phyloP scores from a whole-genome alignment of 2,329 filamentous ascomycete species.

The Didymellaceae sp. region DNA sequence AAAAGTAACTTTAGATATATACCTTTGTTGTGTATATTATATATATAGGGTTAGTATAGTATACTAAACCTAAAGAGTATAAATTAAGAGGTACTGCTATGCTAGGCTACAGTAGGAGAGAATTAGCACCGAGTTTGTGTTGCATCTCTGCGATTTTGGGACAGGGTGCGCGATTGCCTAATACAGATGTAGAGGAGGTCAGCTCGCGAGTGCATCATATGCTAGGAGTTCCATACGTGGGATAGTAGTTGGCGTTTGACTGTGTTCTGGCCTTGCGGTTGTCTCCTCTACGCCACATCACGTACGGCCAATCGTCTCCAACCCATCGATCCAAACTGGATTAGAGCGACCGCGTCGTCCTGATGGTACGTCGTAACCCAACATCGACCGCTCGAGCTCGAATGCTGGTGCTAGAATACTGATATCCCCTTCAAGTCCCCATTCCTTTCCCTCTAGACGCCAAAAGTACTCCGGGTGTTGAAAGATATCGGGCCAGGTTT shows the following conservation, averaged over 20 bases:
- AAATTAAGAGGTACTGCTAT: conserved; percentile 1
- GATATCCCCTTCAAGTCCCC: not conserved
- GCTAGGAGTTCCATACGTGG: no score
- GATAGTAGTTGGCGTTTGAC: not conserved
- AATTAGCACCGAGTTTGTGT: conserved; percentile 1
- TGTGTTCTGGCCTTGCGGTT: not conserved
- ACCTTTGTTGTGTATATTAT: not conserved
- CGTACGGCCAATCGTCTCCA: not conserved
- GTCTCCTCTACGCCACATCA: not conserved
- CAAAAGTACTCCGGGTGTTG: not conserved
- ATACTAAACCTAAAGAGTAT: conserved; percentile 5
- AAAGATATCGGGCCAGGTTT: not conserved
- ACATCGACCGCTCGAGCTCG: not conserved
- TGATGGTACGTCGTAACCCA: not conserved
- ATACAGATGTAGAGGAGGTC: no score
- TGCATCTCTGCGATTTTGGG: conserved; percentile 2
- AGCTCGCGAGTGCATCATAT: no score
- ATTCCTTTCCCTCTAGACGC: not conserved
- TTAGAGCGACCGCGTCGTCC: not conserved
- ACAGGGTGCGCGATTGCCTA: no score
- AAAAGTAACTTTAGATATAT: conserved; percentile 3
- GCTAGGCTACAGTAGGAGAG: conserved; percentile 2
- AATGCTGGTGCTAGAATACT: not conserved
- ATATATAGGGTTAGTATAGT: not conserved
- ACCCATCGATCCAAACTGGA: not conserved